These are phyloP conservation scores for Fusarium mundagurra DNA, from an alignment of 2,329 filamentous ascomycete genomes.

Conservation along the genomic window DNA sequence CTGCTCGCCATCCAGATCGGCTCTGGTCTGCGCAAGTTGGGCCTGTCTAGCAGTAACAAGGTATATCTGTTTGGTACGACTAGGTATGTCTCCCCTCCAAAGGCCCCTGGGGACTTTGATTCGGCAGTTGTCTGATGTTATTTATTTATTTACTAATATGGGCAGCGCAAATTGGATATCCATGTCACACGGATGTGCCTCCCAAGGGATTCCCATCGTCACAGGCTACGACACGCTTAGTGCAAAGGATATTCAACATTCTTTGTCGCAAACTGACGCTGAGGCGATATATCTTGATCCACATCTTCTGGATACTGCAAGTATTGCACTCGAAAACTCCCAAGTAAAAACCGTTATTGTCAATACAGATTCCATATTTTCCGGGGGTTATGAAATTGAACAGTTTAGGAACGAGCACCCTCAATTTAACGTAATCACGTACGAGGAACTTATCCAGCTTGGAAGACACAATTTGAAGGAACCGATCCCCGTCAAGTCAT, in stretches of 20 bases:
- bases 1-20: slow-evolving; percentile 63
- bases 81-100: slow-evolving; percentile 60
- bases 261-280: slow-evolving; percentile 81
- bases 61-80: slow-evolving; percentile 86
- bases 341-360: slow-evolving; percentile 70
- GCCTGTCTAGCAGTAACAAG: slow-evolving; percentile 72
- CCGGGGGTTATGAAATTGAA: slow-evolving; percentile 61
- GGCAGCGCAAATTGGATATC: slow-evolving; percentile 82
- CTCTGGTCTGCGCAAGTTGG: slow-evolving; percentile 77
- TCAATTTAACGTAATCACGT: slow-evolving; percentile 62
- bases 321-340: slow-evolving; percentile 58
- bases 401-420: slow-evolving; percentile 66
- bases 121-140: not conserved
- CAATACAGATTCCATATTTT: slow-evolving; percentile 65
- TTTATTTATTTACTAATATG: not conserved
- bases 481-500: slow-evolving; percentile 74
- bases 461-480: slow-evolving; percentile 76
- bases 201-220: slow-evolving; percentile 92
- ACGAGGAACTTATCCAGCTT: slow-evolving; percentile 63
- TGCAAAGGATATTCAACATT: slow-evolving; percentile 84
- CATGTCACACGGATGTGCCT: slow-evolving; percentile 78
- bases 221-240: slow-evolving; percentile 96
- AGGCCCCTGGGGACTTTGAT: not conserved
- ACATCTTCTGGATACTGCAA: slow-evolving; percentile 70
- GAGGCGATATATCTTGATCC: slow-evolving; percentile 89